Conservation (phyloP, 2,329 filamentous ascomycete species). For the Microcyclospora pomicola region DNA sequence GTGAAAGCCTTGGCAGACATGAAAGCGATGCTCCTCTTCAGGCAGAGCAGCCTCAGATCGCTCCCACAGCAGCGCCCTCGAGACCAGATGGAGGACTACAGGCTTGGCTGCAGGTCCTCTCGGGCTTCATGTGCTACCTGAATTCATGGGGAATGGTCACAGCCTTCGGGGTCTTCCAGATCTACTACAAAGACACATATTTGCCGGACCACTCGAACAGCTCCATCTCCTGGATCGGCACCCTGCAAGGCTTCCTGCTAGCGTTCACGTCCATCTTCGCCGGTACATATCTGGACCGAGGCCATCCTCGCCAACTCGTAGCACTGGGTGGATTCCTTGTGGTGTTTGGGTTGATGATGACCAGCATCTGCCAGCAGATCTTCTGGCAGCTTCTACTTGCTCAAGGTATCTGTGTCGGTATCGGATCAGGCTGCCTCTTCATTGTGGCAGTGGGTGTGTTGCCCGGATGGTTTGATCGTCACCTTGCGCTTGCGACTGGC, state of each 20-base stretch:
- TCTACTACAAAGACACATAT: slow-evolving; percentile 12
- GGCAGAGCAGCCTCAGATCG: too few relatives aligned
- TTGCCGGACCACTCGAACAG: slow-evolving; percentile 9
- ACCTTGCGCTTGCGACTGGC: slow-evolving; percentile 42
- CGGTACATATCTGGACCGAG: slow-evolving; percentile 36
- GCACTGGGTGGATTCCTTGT: slow-evolving; percentile 27
- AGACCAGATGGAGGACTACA: slow-evolving; percentile 26
- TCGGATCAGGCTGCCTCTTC: slow-evolving; percentile 48
- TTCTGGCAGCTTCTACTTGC: slow-evolving; percentile 41
- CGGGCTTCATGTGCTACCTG: slow-evolving; percentile 29
- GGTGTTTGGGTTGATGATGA: slow-evolving; percentile 38
- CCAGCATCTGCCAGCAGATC: slow-evolving; percentile 28
- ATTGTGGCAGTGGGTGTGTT: slow-evolving; percentile 49
- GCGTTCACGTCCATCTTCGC: slow-evolving; percentile 35
- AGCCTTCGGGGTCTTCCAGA: slow-evolving; percentile 24
- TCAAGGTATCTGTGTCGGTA: slow-evolving; percentile 36
- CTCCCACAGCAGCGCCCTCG: too few relatives aligned
- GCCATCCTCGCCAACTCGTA: slow-evolving; percentile 32
- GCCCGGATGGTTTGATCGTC: slow-evolving; percentile 48
- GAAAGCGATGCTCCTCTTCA: too few relatives aligned
- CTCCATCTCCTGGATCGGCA: slow-evolving; percentile 36
- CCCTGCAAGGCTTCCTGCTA: slow-evolving; percentile 20
- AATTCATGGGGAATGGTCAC: slow-evolving; percentile 26
- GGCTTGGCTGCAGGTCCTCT: slow-evolving; percentile 31
- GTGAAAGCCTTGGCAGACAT: too few relatives aligned